phyloP scores from a whole-genome alignment of 106 monocot genomes.

The Dioscorea dumetorum region DNA sequence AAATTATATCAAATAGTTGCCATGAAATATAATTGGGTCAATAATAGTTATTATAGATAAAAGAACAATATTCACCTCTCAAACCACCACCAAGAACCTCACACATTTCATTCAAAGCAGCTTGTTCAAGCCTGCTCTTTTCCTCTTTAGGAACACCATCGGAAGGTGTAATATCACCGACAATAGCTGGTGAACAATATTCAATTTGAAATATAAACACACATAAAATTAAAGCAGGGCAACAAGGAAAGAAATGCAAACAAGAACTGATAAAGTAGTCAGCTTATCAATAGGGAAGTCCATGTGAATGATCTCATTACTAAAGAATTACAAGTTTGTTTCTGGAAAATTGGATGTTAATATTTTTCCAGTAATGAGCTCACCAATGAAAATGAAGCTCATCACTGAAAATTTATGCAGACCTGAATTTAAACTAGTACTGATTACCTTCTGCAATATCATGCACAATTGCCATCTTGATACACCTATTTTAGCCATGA shows the following conservation, averaged over 20 bases:
- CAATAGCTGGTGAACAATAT: constrained; percentile 43
- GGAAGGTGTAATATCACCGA: constrained; percentile 89
- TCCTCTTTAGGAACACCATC: constrained; percentile 82
- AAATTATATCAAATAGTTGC: neutral
- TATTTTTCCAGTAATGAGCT: neutral
- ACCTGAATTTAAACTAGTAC: neutral
- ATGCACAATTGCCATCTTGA: constrained; percentile 62
- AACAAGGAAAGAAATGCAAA: no score
- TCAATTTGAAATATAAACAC: no score
- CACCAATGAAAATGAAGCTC: neutral
- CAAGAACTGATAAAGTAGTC: no score
- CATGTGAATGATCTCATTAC: no score
- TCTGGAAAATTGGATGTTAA: neutral
- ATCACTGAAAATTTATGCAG: neutral
- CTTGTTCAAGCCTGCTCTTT: constrained; percentile 72
- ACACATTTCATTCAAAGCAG: constrained; percentile 85
- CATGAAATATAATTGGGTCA: neutral
- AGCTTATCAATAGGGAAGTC: no score
- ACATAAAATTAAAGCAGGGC: no score
- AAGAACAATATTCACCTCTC: constrained; percentile 35
- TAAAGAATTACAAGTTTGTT: neutral
- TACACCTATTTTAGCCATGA: constrained; percentile 34
- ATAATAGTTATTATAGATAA: neutral
- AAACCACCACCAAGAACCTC: constrained; percentile 70
- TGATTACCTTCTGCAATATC: constrained; percentile 59